Evolutionary conservation across 2,329 filamentous ascomycete species (phyloP), one percentile per base, ranked within the genome.

Genomic region (Fusarium luffae): DNA sequence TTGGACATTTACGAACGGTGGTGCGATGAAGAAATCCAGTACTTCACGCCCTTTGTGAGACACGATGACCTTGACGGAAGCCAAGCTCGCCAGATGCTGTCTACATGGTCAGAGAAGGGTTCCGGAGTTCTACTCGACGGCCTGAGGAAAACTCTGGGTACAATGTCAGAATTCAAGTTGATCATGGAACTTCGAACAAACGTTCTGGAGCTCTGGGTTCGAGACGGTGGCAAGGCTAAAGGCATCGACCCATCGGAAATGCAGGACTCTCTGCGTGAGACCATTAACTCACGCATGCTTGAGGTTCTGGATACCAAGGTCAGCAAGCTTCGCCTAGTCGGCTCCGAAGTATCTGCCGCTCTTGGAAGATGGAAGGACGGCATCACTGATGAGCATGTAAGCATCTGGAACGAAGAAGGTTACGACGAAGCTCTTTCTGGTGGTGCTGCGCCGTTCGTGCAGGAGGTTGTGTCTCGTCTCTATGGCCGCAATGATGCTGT

Each of bases 1-100:
- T 82, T 98, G 27, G 93, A 97, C 75, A 81, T 96, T 12, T 89
- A 93, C 74, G 89, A 90, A 68, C 86, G 86, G 21, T 97, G 94
- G 92, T 92, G 96, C 67, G 87, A 92, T 19, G 89, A 94, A 10
- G 93, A 97, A 64, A 92, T 97, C 43, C 88, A 88, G 48, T 92
- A 91, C 69, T 98, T 97, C 76, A 95, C 90, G 1, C 94, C 94
- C 0, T 97, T 93, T 82, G 92, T 97, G 37, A 89, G 92, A 30
- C 90, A 97, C 73, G 93, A 94, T 70, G 92, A 96, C 70, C 79
- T 93, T 7, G 86, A 89, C 25, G 88, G 86, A 21, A 80, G 83
- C 25, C 85, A 89, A 64, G 87, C 88, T 1, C 84, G 85, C 43
- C 85, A 88, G 4, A 88, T 88, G 78, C 84, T 93, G 16, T 85